Evolutionary conservation across 2,329 filamentous ascomycete genomes (phyloP), one percentile per base, ranked within the genome.

Genomic region (Xylaria sp.): DNA sequence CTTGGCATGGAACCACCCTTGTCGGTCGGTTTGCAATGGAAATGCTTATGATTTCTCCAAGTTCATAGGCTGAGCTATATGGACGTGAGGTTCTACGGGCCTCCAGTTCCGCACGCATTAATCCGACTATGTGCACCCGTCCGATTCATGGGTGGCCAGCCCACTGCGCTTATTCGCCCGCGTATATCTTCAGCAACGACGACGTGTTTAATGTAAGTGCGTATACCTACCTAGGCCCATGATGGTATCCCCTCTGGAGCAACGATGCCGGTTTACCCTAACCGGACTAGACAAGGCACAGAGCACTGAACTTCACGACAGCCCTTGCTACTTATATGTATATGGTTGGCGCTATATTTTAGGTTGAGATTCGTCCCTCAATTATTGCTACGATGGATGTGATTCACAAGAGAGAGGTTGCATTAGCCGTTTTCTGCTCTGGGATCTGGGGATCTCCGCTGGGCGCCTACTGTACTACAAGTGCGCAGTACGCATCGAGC

Each of bases 71-170:
- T 45, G 53, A 45, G n/a, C 50, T 54, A 60, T 56, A 57, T 57
- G 57, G 54, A 57, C 59, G 60, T 38, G 61, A 64, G 61, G 61
- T 66, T 64, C 59, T 57, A 49, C 64, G 64, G 61, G 57, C 64
- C 64, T 66, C 58, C 57, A 54, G 35, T 56, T 64, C 64, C 64
- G 64, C 59, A 50, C 45, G 61, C 56, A 43, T 65, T 51, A 40
- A 37, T 35, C 42, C 43, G 9, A 4, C 28, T 9, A 31, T 31
- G 28, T 31, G n/a, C 50, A 53, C 50, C n/a, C 47, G 57, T 55
- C 49, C 4, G 42, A 40, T 42, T 54, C 43, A 46, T 37, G 49
- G 54, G 9, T 50, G 53, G 49, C 38, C 33, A 42, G 57, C 33
- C 56, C 37, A 21, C 23, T 46, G 53, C 47, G 46, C 61, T 57